phyloP scores from a whole-genome alignment of 768 basidiomycete species.

The Leccinellum rugosiceps region DNA sequence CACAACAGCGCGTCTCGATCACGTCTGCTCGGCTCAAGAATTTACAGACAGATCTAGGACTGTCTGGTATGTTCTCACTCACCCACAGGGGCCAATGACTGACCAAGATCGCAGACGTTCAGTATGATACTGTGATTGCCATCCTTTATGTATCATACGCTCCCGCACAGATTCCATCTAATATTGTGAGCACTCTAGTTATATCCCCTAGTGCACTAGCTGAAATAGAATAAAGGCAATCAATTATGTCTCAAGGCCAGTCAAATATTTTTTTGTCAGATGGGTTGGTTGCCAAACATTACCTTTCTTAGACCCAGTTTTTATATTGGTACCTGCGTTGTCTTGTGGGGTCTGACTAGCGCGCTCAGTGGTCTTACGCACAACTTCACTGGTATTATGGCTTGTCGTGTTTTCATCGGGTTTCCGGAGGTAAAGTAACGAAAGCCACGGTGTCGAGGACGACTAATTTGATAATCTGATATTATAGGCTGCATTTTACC shows the following conservation, averaged over 20 bases:
- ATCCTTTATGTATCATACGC: conserved; percentile 59
- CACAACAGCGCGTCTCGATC: conserved; percentile 43
- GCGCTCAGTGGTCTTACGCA: conserved; percentile 58
- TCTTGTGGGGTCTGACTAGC: conserved; percentile 63
- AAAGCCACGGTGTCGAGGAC: background rate
- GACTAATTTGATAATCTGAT: background rate
- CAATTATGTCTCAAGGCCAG: conserved; percentile 50
- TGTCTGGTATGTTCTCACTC: conserved; percentile 35
- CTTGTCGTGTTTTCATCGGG: conserved; percentile 59
- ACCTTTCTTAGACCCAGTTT: conserved; percentile 47
- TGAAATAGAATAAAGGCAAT: conserved; percentile 39
- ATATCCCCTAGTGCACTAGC: background rate
- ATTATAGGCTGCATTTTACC: conserved; percentile 56
- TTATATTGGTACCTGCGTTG: conserved; percentile 59
- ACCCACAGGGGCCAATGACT: background rate
- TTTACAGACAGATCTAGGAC: conserved; percentile 45
- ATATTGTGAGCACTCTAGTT: conserved; percentile 1
- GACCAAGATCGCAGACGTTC: conserved; percentile 37
- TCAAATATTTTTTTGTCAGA: background rate
- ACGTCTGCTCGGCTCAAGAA: conserved; percentile 49
- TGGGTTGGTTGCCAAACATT: background rate
- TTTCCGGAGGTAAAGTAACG: conserved; percentile 46
- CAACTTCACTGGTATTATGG: conserved; percentile 52
- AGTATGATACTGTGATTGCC: conserved; percentile 53
- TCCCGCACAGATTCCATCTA: conserved; percentile 46